Evolutionary conservation across 1,284 basidiomycete species (phyloP).

Genomic region (Hymenochaete sp.): DNA sequence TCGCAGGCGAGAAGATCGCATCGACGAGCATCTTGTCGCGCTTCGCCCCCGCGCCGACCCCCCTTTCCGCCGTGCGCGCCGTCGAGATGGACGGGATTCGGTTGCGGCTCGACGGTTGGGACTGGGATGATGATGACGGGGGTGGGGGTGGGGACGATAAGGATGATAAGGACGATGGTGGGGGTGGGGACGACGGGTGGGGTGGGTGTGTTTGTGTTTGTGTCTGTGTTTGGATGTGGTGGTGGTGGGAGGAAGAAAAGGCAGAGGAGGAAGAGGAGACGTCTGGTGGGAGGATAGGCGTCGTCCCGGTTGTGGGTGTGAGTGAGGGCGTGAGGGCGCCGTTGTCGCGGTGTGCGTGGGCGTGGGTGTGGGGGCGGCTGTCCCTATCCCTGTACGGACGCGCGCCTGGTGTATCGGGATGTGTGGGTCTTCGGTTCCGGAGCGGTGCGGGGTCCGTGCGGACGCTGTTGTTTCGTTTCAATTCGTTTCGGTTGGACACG

Average conservation of each 20-base stretch:
- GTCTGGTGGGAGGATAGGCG: constrained; percentile 1
- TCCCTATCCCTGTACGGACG: constrained; percentile 7
- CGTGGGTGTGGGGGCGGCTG: neutral
- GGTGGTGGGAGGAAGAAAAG: no score
- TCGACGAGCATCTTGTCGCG: constrained; percentile 47
- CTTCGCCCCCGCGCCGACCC: constrained; percentile 1
- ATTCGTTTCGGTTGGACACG: no score
- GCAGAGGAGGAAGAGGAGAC: no score
- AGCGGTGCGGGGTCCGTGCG: constrained; percentile 16
- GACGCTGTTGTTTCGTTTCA: no score
- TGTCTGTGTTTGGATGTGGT: no score
- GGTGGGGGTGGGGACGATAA: neutral
- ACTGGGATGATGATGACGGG: neutral
- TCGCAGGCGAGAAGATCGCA: constrained; percentile 73
- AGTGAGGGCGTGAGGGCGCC: no score
- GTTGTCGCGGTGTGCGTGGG: constrained; percentile 1
- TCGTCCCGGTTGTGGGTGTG: neutral
- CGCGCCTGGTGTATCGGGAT: constrained; percentile 2
- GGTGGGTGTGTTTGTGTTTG: no score
- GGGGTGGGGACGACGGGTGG: no score
- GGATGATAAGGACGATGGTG: no score
- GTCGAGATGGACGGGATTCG: no score
- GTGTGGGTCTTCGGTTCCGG: constrained; percentile 10
- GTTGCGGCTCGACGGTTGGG: constrained; percentile 11
- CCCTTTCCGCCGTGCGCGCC: no score